Percentiles rank a stretch among this genome's conserved stretches.
phyloP scores from a whole-genome alignment of 2,329 filamentous ascomycete species.

The Geosmithia flava region DNA sequence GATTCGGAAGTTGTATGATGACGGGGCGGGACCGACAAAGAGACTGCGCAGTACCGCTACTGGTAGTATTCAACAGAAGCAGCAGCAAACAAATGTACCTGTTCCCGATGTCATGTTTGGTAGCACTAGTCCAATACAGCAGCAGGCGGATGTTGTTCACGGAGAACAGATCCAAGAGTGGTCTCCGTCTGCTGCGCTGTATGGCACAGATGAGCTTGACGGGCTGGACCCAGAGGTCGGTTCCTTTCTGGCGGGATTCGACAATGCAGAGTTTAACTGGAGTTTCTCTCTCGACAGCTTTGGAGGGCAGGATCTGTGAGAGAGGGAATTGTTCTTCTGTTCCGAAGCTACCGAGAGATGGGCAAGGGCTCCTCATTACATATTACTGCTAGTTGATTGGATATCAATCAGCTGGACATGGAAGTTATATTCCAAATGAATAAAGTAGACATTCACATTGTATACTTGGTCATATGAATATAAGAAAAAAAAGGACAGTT shows the following conservation, averaged over 20 bases:
- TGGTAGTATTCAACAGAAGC: too few species aligned
- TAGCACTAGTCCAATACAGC: not conserved
- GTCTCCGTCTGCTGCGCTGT: not conserved
- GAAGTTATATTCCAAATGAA: too few species aligned
- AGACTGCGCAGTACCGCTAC: not conserved
- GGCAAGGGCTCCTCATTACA: too few species aligned
- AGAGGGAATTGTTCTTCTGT: too few species aligned
- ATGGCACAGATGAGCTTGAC: not conserved
- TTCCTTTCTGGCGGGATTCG: not conserved
- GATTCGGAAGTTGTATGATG: not conserved
- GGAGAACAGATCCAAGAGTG: not conserved
- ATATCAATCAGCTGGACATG: too few species aligned
- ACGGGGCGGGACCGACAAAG: not conserved
- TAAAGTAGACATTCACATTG: too few species aligned
- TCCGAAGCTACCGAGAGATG: not conserved
- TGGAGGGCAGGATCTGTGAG: not conserved
- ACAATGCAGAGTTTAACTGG: constrained; percentile 1
- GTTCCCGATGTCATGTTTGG: not conserved
- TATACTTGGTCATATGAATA: too few species aligned
- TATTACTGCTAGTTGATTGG: too few species aligned
- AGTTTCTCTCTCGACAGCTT: constrained; percentile 1
- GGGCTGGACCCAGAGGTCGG: not conserved
- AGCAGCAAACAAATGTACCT: not conserved
- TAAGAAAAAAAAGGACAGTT: too few species aligned
- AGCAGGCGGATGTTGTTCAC: not conserved